Evolutionary conservation across 352 stramenopile genomes (phyloP).

Genomic region (Phytopythium montanum): DNA sequence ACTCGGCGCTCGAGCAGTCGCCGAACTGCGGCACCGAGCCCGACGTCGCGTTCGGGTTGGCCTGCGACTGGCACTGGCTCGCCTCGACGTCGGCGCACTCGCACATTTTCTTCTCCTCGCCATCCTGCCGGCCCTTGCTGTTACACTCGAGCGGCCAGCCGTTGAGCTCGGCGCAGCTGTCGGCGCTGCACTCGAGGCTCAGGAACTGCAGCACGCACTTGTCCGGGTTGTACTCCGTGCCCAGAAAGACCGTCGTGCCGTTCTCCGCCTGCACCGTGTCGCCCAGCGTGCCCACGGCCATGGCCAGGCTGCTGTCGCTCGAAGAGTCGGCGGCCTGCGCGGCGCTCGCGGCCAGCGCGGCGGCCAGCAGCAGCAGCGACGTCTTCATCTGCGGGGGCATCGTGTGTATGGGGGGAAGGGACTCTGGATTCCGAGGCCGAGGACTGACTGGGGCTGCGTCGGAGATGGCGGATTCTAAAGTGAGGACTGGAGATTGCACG

Average conservation of each 20-base stretch:
- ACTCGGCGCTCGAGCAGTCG: slow-evolving; percentile 50
- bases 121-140: slow-evolving; percentile 52
- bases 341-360: slow-evolving; percentile 5
- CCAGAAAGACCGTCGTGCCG: slow-evolving; percentile 51
- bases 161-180: slow-evolving; percentile 63
- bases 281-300: slow-evolving; percentile 57
- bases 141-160: slow-evolving; percentile 66
- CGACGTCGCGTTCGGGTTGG: slow-evolving; percentile 20
- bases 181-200: slow-evolving; percentile 55
- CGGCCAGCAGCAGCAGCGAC: neutral
- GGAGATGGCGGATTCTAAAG: slow-evolving; percentile 1
- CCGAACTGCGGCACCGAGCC: slow-evolving; percentile 58
- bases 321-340: slow-evolving; percentile 1
- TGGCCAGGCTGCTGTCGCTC: slow-evolving; percentile 27
- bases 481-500: too few relatives aligned
- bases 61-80: slow-evolving; percentile 49
- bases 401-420: too few relatives aligned
- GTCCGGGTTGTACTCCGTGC: slow-evolving; percentile 64
- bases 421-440: neutral
- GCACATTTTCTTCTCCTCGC: slow-evolving; percentile 66
- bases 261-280: slow-evolving; percentile 43
- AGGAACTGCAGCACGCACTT: slow-evolving; percentile 70
- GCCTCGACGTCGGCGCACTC: slow-evolving; percentile 40
- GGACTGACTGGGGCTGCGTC: neutral
- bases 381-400: too few relatives aligned